These are phyloP conservation scores for Tritrichomonas musculus DNA, from an alignment of 208 protist species.

Conservation along the genomic window DNA sequence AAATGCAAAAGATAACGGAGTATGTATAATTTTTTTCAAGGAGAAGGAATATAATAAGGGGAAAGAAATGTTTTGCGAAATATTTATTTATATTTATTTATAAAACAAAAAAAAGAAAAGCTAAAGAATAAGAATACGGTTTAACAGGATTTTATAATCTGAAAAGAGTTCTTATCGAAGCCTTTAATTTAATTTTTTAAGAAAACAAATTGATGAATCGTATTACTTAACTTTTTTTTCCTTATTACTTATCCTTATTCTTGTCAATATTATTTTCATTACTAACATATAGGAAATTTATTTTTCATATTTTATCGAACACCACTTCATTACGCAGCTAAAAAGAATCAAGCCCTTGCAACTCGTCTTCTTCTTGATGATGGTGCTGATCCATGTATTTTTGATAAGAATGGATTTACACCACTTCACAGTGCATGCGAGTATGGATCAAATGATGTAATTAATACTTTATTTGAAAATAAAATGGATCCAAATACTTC, in stretches of 20 bases:
- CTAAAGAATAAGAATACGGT: no score
- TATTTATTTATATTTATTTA: no score
- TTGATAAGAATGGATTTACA: background rate
- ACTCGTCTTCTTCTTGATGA: background rate
- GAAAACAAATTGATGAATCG: no score
- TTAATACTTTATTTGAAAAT: background rate
- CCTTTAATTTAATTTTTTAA: no score
- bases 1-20: background rate
- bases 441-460: background rate
- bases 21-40: background rate
- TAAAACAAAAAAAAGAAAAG: no score
- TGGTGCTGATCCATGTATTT: background rate
- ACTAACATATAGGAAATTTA: background rate
- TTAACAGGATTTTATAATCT: no score
- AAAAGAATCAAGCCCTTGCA: background rate
- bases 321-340: background rate
- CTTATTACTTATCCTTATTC: no score
- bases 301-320: background rate
- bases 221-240: no score
- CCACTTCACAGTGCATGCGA: background rate
- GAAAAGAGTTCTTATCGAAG: no score
- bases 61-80: no score
- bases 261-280: no score
- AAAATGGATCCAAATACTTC: background rate
- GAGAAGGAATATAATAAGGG: no score